phyloP scores from a whole-genome alignment of 768 basidiomycete species.

The Crucibulum laeve region DNA sequence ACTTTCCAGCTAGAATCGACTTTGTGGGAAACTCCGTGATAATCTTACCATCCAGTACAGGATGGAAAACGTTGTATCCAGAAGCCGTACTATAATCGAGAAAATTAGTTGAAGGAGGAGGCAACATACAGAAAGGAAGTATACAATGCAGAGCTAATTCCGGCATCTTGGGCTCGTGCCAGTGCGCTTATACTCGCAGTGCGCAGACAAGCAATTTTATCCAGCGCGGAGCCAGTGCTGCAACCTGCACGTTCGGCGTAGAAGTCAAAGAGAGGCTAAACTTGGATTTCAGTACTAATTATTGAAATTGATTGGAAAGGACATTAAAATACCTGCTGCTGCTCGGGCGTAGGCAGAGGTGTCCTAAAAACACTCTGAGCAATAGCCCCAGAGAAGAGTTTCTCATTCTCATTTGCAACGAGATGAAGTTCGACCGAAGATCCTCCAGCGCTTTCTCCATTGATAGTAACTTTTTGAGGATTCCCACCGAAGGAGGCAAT shows the following conservation, averaged over 20 bases:
- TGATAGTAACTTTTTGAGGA: slow-evolving; percentile 50
- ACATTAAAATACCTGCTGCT: slow-evolving; percentile 40
- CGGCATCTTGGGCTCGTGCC: slow-evolving; percentile 51
- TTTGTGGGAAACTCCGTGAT: slow-evolving; percentile 47
- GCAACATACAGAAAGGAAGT: background rate
- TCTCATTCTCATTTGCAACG: slow-evolving; percentile 32
- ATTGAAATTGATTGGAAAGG: background rate
- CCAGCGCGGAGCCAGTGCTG: slow-evolving; percentile 24
- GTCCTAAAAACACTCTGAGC: slow-evolving; percentile 58
- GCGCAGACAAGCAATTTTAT: slow-evolving; percentile 43
- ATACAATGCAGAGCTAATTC: slow-evolving; percentile 35
- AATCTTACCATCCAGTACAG: slow-evolving; percentile 50
- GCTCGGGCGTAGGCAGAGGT: slow-evolving; percentile 44
- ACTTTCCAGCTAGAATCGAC: slow-evolving; percentile 38
- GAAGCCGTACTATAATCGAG: slow-evolving; percentile 24
- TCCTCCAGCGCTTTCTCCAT: slow-evolving; percentile 59
- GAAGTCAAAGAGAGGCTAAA: slow-evolving; percentile 48
- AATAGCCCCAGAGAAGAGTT: slow-evolving; percentile 51
- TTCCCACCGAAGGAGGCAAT: slow-evolving; percentile 65
- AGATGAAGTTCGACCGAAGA: slow-evolving; percentile 56
- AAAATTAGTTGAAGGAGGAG: background rate
- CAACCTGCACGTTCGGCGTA: slow-evolving; percentile 49
- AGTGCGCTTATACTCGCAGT: slow-evolving; percentile 46
- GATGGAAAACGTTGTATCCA: slow-evolving; percentile 44
- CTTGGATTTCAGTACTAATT: background rate